Conservation (phyloP, 768 basidiomycete species). For the Russula abietina region DNA sequence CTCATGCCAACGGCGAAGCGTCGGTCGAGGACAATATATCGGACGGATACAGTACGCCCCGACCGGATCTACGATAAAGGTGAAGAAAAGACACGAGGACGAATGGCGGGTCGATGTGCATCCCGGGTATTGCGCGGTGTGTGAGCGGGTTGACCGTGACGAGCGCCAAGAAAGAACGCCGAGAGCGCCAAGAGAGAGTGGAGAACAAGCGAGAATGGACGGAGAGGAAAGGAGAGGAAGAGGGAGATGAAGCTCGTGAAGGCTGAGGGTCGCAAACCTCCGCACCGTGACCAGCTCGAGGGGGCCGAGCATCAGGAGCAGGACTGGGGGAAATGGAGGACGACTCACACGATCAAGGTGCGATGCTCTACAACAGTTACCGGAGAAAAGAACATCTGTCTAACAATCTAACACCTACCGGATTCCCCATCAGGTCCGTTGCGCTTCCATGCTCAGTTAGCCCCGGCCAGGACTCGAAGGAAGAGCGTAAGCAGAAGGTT, state of each 20-base stretch:
- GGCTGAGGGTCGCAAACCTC: not conserved
- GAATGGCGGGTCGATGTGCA: constrained; percentile 17
- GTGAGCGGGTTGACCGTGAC: not conserved
- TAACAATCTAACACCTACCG: not conserved
- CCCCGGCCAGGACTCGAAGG: not conserved
- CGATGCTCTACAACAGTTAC: not conserved
- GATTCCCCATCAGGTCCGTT: not conserved
- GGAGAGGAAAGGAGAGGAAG: too few species aligned
- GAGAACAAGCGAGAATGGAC: not conserved
- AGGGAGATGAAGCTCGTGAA: not conserved
- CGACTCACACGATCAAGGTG: not conserved
- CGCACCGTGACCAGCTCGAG: not conserved
- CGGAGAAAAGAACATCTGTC: not conserved
- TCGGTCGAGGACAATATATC: not conserved
- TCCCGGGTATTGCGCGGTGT: constrained; percentile 14
- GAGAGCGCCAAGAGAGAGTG: constrained; percentile 1
- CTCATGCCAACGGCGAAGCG: not conserved
- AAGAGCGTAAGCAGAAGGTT: not conserved
- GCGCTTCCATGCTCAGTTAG: not conserved
- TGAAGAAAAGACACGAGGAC: not conserved
- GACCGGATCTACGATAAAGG: constrained; percentile 1
- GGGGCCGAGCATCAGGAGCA: not conserved
- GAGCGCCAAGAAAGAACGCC: not conserved
- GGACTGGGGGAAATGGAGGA: not conserved
- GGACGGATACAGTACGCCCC: not conserved